phyloP scores from a whole-genome alignment of 177 flowering plant genomes.

The Telopea speciosissima region DNA sequence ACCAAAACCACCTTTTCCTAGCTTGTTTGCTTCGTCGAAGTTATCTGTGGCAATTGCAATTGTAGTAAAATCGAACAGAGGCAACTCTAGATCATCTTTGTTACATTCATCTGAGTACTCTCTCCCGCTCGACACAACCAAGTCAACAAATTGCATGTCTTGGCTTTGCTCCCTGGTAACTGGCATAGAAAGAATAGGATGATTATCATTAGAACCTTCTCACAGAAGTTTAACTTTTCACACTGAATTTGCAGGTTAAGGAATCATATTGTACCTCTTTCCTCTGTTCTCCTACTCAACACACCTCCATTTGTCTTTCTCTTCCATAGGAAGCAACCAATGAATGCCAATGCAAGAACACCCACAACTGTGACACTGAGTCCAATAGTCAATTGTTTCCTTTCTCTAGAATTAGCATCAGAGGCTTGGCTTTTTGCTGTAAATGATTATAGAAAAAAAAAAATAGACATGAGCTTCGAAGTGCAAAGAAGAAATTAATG shows the following conservation, averaged over 20 bases:
- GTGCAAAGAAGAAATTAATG: no score
- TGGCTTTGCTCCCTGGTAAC: not conserved
- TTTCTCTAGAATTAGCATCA: no score
- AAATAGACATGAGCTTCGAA: no score
- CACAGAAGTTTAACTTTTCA: no score
- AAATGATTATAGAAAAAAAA: no score
- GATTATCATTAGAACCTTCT: not conserved
- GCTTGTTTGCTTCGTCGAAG: slow-evolving; percentile 26
- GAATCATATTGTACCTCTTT: slow-evolving; percentile 4
- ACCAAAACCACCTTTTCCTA: slow-evolving; percentile 51
- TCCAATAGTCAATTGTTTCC: no score
- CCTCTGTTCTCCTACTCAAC: slow-evolving; percentile 5
- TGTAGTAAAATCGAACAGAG: slow-evolving; percentile 20
- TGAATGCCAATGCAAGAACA: slow-evolving; percentile 4
- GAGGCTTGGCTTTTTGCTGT: no score
- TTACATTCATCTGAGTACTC: not conserved
- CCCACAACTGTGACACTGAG: not conserved
- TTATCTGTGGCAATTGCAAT: slow-evolving; percentile 26
- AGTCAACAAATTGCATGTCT: not conserved
- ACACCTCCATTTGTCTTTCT: not conserved
- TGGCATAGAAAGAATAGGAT: not conserved
- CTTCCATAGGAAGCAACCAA: slow-evolving; percentile 1
- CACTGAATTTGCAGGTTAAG: no score
- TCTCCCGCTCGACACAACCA: not conserved
- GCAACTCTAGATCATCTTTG: slow-evolving; percentile 27